phyloP scores from a whole-genome alignment of 2,329 filamentous ascomycete genomes.

The Aspergillus fructus region DNA sequence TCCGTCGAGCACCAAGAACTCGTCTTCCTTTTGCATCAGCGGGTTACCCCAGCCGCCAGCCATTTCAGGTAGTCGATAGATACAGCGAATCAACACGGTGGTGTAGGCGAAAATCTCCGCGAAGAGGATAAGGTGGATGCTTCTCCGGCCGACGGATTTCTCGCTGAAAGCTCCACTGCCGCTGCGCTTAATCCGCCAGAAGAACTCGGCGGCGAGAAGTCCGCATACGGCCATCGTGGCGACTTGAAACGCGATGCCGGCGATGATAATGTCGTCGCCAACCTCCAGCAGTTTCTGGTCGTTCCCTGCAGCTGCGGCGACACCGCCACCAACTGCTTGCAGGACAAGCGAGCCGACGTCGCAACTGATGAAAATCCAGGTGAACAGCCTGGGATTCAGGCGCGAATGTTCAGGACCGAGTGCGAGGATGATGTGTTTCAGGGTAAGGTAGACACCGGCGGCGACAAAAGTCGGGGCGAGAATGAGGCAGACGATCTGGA shows the following conservation, averaged over 20 bases:
- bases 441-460: slow-evolving; percentile 56
- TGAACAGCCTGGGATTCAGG: slow-evolving; percentile 52
- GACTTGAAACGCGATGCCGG: slow-evolving; percentile 59
- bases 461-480: slow-evolving; percentile 58
- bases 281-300: slow-evolving; percentile 40
- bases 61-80: slow-evolving; percentile 52
- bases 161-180: slow-evolving; percentile 27
- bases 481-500: slow-evolving; percentile 57
- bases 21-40: slow-evolving; percentile 48
- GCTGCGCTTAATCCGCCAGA: slow-evolving; percentile 36
- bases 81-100: slow-evolving; percentile 43
- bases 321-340: slow-evolving; percentile 58
- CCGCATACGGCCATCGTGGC: slow-evolving; percentile 46
- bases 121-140: slow-evolving; percentile 27
- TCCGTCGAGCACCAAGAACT: slow-evolving; percentile 50
- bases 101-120: slow-evolving; percentile 38
- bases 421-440: slow-evolving; percentile 58
- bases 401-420: slow-evolving; percentile 53
- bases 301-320: slow-evolving; percentile 53
- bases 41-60: slow-evolving; percentile 50
- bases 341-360: slow-evolving; percentile 60
- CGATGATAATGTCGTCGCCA: slow-evolving; percentile 58
- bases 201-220: slow-evolving; percentile 44
- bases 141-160: slow-evolving; percentile 22
- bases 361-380: slow-evolving; percentile 60